These are phyloP conservation scores for Naganishia friedmannii DNA, from an alignment of 768 basidiomycete genomes.

Conservation along the genomic window DNA sequence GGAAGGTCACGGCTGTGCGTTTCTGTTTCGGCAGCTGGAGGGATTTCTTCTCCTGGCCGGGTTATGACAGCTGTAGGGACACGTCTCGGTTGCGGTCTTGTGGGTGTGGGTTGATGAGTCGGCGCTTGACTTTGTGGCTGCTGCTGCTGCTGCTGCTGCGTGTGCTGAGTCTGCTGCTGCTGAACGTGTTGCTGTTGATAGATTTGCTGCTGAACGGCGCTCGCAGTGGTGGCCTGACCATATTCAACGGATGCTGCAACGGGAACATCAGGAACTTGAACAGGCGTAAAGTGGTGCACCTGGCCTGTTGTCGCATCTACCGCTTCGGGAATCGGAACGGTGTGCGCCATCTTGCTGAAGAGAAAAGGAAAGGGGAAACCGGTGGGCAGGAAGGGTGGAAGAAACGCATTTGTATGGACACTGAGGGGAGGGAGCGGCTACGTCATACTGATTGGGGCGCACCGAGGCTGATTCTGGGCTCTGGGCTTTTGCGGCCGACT, in stretches of 20 bases:
- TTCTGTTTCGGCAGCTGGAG: neutral
- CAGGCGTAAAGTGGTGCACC: neutral
- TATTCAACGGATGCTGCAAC: no score
- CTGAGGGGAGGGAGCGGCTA: neutral
- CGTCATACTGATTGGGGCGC: neutral
- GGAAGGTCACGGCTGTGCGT: neutral
- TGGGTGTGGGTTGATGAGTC: neutral
- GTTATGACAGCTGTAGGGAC: conserved; percentile 18
- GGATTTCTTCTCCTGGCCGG: neutral
- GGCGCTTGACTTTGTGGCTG: neutral
- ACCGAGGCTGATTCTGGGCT: neutral
- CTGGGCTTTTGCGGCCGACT: no score
- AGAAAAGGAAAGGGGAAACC: neutral
- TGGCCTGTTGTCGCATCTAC: conserved; percentile 7
- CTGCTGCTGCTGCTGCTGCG: neutral
- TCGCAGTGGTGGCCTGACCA: no score
- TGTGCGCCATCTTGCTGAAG: neutral
- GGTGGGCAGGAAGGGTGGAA: neutral
- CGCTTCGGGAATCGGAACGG: neutral
- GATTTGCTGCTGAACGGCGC: no score
- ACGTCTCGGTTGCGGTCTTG: neutral
- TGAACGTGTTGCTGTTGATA: no score
- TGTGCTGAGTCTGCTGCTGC: neutral
- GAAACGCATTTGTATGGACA: neutral
- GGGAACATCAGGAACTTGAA: neutral